A percentile compares a stretch with the other conserved stretches of the same genome.
Evolutionary conservation across 1,139 yeast genomes (phyloP).

Genomic region (Protomyces lactucae-debilis): DNA sequence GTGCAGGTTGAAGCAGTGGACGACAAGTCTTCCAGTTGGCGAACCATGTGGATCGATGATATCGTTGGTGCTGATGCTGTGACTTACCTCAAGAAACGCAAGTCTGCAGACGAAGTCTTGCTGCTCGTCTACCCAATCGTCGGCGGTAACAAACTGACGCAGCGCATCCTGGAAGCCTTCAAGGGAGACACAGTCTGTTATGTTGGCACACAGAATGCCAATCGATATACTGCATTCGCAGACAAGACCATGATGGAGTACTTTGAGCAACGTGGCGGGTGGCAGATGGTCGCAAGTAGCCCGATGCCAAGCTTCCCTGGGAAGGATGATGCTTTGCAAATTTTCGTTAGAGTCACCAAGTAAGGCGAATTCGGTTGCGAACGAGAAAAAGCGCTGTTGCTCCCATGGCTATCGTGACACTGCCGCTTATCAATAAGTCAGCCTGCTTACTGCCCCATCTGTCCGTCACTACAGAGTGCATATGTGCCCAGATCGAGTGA

Average conservation of each 20-base stretch:
- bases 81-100: not conserved
- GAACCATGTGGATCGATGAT: constrained; percentile 5
- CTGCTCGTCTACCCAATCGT: constrained; percentile 21
- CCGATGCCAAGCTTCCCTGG: constrained; percentile 21
- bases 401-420: not conserved
- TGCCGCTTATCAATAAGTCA: not conserved
- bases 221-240: constrained; percentile 15
- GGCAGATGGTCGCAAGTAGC: not conserved
- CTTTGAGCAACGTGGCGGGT: not conserved
- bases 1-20: constrained; percentile 7
- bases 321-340: constrained; percentile 18
- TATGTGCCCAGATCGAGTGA: not conserved
- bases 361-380: not conserved
- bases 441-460: not conserved
- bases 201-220: constrained; percentile 23
- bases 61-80: constrained; percentile 9
- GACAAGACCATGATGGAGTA: constrained; percentile 14
- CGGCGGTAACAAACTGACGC: constrained; percentile 1
- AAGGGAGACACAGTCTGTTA: constrained; percentile 9
- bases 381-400: not conserved
- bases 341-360: not conserved
- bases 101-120: constrained; percentile 10
- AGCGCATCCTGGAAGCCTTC: not conserved
- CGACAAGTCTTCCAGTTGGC: constrained; percentile 8
- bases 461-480: not conserved